Conservation (phyloP, 2,329 filamentous ascomycete species). For the Epichloe aotearoae region DNA sequence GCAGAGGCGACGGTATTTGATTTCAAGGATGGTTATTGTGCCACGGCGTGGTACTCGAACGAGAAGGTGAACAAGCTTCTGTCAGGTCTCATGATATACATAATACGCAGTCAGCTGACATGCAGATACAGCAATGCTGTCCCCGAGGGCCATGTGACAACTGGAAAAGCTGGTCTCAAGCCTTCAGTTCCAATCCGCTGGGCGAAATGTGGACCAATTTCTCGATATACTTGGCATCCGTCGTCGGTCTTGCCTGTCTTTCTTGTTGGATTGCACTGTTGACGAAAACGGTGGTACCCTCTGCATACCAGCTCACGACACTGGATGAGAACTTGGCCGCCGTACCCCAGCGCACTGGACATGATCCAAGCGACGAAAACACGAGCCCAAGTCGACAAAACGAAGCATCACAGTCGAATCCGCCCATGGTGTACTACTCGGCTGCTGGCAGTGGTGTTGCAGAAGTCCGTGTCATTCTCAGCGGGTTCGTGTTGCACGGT, state of each 20-base stretch:
- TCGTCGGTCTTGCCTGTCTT: constrained; percentile 53
- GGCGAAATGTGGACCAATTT: constrained; percentile 59
- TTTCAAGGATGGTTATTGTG: constrained; percentile 80
- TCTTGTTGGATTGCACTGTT: constrained; percentile 72
- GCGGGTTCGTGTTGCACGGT: constrained; percentile 90
- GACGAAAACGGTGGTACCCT: constrained; percentile 91
- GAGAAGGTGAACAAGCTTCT: constrained; percentile 38
- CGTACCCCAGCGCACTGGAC: constrained; percentile 23
- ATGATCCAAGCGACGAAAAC: constrained; percentile 30
- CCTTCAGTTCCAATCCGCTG: constrained; percentile 30
- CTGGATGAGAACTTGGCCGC: constrained; percentile 88
- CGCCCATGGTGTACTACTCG: constrained; percentile 87
- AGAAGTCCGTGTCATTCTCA: constrained; percentile 95
- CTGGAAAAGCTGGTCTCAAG: constrained; percentile 43
- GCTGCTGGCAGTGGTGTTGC: constrained; percentile 93
- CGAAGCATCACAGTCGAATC: constrained; percentile 23
- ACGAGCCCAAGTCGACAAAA: constrained; percentile 29
- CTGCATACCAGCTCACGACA: constrained; percentile 72
- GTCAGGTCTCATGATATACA: not conserved
- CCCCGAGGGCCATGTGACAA: constrained; percentile 42
- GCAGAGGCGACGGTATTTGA: constrained; percentile 79
- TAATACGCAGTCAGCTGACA: not conserved
- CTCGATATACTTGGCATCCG: constrained; percentile 57
- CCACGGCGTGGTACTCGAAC: constrained; percentile 55
- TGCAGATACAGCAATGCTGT: constrained; percentile 32